A percentile compares a stretch with the other conserved stretches of the same genome.
Evolutionary conservation across 179 eudicot genomes (phyloP).

Genomic region (Corrigiola litoralis): DNA sequence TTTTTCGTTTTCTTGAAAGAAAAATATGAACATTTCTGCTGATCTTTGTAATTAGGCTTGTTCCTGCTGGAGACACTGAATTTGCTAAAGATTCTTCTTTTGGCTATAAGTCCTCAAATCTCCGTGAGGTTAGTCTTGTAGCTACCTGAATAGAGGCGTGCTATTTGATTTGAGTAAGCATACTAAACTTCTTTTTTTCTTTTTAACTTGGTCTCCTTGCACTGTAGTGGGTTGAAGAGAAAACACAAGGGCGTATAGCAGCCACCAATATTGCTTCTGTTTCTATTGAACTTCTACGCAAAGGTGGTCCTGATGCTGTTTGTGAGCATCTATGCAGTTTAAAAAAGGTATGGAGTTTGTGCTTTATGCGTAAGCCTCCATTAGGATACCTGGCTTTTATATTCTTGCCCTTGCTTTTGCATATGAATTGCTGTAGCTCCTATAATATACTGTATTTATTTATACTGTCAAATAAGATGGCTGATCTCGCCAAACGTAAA

Average conservation of each 20-base stretch:
- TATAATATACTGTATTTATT: background rate
- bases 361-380: background rate
- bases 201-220: conserved; percentile 14
- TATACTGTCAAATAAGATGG: too few relatives aligned
- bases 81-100: conserved; percentile 95
- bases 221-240: conserved; percentile 94
- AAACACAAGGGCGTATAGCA: conserved; percentile 72
- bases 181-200: background rate
- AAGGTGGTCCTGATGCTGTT: conserved; percentile 89
- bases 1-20: too few relatives aligned
- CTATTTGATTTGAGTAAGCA: background rate
- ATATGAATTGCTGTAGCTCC: background rate
- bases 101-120: conserved; percentile 94
- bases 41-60: conserved; percentile 52
- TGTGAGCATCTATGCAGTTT: conserved; percentile 82
- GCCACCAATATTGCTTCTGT: conserved; percentile 77
- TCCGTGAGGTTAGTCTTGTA: conserved; percentile 62
- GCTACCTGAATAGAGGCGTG: background rate
- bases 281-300: conserved; percentile 72
- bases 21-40: conserved; percentile 8
- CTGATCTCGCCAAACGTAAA: too few relatives aligned
- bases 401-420: background rate
- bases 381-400: background rate
- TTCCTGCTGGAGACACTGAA: conserved; percentile 98
- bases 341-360: conserved; percentile 47